phyloP scores from a whole-genome alignment of 768 basidiomycete species.

The Omphalotus guepiniiformis region DNA sequence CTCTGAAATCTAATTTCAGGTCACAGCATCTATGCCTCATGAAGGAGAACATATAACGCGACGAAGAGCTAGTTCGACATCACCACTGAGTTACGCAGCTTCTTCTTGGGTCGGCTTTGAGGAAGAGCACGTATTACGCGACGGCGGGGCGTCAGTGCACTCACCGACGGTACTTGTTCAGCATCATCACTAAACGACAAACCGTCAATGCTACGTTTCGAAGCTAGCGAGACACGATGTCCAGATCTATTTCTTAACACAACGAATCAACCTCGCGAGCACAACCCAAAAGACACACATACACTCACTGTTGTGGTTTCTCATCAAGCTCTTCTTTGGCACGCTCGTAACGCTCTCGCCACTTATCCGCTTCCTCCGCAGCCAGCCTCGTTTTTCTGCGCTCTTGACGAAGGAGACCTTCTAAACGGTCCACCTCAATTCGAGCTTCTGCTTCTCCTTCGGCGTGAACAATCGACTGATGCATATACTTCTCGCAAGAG shows the following conservation, averaged over 20 bases:
- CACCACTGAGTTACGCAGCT: too few relatives aligned
- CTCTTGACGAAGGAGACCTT: neutral
- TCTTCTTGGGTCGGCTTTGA: neutral
- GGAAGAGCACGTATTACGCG: slow-evolving; percentile 8
- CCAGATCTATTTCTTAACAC: neutral
- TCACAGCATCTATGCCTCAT: too few relatives aligned
- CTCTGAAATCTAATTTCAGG: too few relatives aligned
- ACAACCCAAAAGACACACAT: neutral
- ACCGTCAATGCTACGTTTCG: neutral
- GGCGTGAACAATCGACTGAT: slow-evolving; percentile 27
- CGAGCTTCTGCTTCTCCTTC: slow-evolving; percentile 23
- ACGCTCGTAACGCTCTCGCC: neutral
- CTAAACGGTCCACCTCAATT: slow-evolving; percentile 1
- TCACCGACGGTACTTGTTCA: too few relatives aligned
- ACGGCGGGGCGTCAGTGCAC: slow-evolving; percentile 4
- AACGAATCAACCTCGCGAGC: neutral
- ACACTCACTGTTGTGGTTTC: neutral
- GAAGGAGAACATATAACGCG: too few relatives aligned
- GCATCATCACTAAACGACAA: neutral
- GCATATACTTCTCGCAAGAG: slow-evolving; percentile 38
- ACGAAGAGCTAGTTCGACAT: too few relatives aligned
- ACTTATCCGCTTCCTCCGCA: neutral
- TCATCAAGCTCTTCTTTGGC: neutral
- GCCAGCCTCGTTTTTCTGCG: neutral
- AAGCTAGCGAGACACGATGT: slow-evolving; percentile 1